Percentiles rank a stretch among this genome's conserved stretches.
These are phyloP conservation scores for Colletotrichum sp. DNA, from an alignment of 2,329 filamentous ascomycete genomes.

Conservation along the genomic window DNA sequence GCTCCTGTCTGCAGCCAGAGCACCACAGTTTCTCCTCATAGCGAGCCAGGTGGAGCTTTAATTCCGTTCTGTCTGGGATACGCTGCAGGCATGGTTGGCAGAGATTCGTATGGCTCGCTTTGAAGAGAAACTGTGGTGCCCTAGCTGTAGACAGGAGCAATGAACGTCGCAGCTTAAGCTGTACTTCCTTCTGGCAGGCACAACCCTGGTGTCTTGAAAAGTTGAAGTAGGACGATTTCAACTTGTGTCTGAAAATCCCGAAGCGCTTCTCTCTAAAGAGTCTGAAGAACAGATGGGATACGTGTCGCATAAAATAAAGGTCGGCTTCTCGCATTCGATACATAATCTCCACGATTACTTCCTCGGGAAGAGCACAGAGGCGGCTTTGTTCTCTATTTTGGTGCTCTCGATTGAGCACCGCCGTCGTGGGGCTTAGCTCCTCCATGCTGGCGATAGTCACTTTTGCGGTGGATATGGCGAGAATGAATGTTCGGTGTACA, in stretches of 20 bases:
- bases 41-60: background rate
- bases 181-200: background rate
- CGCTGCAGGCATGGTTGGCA: background rate
- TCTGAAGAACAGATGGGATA: background rate
- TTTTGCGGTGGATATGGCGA: background rate
- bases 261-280: background rate
- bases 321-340: background rate
- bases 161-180: rapidly evolving
- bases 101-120: background rate
- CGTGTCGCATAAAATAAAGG: background rate
- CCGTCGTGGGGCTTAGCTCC: background rate
- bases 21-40: background rate
- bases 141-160: background rate
- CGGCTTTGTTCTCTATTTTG: background rate
- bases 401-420: background rate
- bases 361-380: background rate
- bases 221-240: no score
- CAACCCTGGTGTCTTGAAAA: background rate
- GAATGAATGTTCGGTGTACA: background rate
- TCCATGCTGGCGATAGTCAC: rapidly evolving
- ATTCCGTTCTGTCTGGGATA: background rate
- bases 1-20: background rate
- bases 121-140: background rate
- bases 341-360: background rate
- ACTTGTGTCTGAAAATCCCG: no score